These are phyloP conservation scores for Pichia norvegensis DNA, from an alignment of 1,139 yeast species.

Conservation along the genomic window DNA sequence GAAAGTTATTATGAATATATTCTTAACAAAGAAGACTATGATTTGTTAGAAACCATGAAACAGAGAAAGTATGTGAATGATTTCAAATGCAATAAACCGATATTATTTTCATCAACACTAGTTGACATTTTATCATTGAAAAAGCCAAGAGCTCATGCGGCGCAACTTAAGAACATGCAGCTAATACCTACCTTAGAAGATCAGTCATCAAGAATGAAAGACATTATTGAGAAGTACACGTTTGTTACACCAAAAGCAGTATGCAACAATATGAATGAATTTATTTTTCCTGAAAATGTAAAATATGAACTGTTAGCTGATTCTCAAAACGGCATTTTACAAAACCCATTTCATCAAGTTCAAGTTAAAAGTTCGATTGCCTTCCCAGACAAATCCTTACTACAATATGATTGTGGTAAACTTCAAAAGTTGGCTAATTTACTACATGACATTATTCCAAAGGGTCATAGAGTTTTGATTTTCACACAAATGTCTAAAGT, in stretches of 20 bases:
- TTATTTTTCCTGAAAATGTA: conserved; percentile 39
- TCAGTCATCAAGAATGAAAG: conserved; percentile 39
- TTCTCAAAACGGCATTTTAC: conserved; percentile 29
- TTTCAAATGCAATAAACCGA: conserved; percentile 49
- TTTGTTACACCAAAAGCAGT: conserved; percentile 87
- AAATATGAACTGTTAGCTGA: conserved; percentile 29
- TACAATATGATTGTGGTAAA: conserved; percentile 96
- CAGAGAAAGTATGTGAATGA: conserved; percentile 60
- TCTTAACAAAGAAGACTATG: conserved; percentile 44
- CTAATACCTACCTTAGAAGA: conserved; percentile 36
- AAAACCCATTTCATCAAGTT: conserved; percentile 71
- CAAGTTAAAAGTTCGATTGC: conserved; percentile 88
- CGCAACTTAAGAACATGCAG: conserved; percentile 20
- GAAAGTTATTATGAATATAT: conserved; percentile 53
- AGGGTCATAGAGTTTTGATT: conserved; percentile 89
- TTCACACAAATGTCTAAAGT: conserved; percentile 99
- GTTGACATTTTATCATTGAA: conserved; percentile 26
- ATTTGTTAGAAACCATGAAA: conserved; percentile 42
- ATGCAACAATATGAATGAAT: conserved; percentile 62
- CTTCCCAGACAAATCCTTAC: conserved; percentile 86
- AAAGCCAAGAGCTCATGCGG: conserved; percentile 13
- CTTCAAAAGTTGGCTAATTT: conserved; percentile 74
- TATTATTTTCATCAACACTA: conserved; percentile 49
- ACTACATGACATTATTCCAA: conserved; percentile 67
- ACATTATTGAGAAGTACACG: conserved; percentile 64